Evolutionary conservation across 2,329 filamentous ascomycete species (phyloP).

Genomic region (Hymenoscyphus scutula): DNA sequence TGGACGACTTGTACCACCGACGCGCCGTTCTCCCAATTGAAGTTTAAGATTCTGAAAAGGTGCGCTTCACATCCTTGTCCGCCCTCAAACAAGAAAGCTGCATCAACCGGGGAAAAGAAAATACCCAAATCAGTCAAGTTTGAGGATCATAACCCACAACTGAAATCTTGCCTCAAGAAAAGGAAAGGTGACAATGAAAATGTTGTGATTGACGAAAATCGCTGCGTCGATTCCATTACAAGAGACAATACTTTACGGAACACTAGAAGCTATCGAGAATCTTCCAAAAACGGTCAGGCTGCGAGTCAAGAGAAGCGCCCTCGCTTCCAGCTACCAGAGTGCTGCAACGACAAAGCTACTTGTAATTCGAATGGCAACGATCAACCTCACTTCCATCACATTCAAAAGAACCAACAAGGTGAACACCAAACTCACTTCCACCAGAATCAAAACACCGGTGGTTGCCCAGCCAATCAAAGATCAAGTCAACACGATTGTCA

Average conservation of each 20-base stretch:
- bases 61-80: neutral
- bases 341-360: neutral
- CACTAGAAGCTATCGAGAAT: neutral
- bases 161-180: constrained; percentile 8
- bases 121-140: constrained; percentile 1
- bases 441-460: too few relatives aligned
- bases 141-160: neutral
- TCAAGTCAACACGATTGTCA: neutral
- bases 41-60: constrained; percentile 5
- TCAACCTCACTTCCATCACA: neutral
- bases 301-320: neutral
- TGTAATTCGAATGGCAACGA: neutral
- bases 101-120: neutral
- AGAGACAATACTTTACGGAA: constrained; percentile 10
- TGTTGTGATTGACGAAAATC: neutral
- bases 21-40: neutral
- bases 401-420: neutral
- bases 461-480: too few relatives aligned
- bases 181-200: neutral
- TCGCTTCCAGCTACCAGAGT: neutral
- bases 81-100: neutral
- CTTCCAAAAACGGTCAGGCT: neutral
- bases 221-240: constrained; percentile 4
- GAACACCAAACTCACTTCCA: neutral
- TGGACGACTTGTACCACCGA: constrained; percentile 1